Evolutionary conservation across 108 stramenopile species (phyloP), one percentile per base, ranked within the genome.

Genomic region (Phaeodactylum tricornutum): DNA sequence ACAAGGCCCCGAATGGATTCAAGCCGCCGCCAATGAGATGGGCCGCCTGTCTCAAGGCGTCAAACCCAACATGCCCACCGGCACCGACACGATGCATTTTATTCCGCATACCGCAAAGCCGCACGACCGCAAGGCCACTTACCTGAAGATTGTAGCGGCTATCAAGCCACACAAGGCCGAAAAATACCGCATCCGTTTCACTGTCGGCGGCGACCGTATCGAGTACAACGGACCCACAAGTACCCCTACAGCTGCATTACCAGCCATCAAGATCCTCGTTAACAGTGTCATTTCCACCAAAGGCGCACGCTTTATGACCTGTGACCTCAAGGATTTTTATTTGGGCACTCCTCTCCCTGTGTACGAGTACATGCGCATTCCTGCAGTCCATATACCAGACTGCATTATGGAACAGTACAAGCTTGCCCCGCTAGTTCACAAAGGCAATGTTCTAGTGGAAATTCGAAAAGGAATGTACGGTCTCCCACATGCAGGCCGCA

Each of bases 391-490:
- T n/a, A 48, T 79, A 12, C 69, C 75, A 24, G 50, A 58, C 4
- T 62, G 55, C 8, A 38, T 76, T 34, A 60, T 71, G 14, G 27
- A 47, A 9, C 30, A 60, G 14, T 68, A 71, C 57, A 48, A 71
- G 21, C 50, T 71, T 3, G 12, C 16, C 5, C 36, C 39, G 2
- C 25, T 29, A 9, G 38, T 33, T 0, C 28, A 59, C 43, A 21
- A 36, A 3, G 46, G 51, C 5, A 26, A 35, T 16, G 29, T 60
- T 0, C 54, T 65, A 34, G 2, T 55, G 11, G 42, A 56, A 38
- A 41, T 57, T 6, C 9, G 8, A 9, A 33, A 43, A 28, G 70
- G 71, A 0, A 77, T 77, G 70, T 77, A 72, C 21, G 74, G 74
- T 21, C 65, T 75, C 11, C 61, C 57, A 6, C 73, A 74, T 47